Conservation (phyloP, 352 stramenopile genomes). For the Globisporangium solare region DNA sequence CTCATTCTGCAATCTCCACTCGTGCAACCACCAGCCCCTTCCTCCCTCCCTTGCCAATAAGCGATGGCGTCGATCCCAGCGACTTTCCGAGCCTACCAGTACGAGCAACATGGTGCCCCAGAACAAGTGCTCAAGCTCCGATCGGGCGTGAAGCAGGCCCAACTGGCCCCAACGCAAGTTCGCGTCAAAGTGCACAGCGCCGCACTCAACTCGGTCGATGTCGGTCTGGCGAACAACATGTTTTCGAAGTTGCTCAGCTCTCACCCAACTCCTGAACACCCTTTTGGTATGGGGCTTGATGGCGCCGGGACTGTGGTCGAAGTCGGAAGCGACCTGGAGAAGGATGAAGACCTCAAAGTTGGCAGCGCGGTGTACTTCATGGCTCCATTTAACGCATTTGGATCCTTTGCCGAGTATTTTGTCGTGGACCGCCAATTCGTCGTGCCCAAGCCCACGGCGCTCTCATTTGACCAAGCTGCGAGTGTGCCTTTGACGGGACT, state of each 20-base stretch:
- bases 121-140: constrained; percentile 13
- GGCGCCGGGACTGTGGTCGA: constrained; percentile 55
- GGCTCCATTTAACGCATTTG: neutral
- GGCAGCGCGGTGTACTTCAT: constrained; percentile 48
- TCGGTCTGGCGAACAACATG: constrained; percentile 35
- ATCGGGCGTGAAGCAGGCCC: constrained; percentile 7
- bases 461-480: constrained; percentile 23
- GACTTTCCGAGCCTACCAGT: constrained; percentile 10
- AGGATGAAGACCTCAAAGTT: constrained; percentile 24
- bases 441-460: constrained; percentile 21
- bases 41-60: too few species aligned
- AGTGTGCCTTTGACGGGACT: constrained; percentile 17
- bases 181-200: constrained; percentile 56
- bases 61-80: too few species aligned
- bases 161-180: constrained; percentile 27
- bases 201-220: constrained; percentile 65
- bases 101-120: constrained; percentile 1
- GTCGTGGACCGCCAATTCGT: constrained; percentile 14
- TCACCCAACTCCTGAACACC: constrained; percentile 7
- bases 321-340: constrained; percentile 32
- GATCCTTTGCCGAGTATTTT: constrained; percentile 15
- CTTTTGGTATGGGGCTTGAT: constrained; percentile 55
- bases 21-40: too few species aligned
- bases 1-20: too few species aligned
- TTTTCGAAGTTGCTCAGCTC: too few species aligned